Evolutionary conservation across 225 moss, liverwort and hornwort genomes (phyloP), one percentile per base, ranked within the genome.

Genomic region (Thuidium tamariscinum): DNA sequence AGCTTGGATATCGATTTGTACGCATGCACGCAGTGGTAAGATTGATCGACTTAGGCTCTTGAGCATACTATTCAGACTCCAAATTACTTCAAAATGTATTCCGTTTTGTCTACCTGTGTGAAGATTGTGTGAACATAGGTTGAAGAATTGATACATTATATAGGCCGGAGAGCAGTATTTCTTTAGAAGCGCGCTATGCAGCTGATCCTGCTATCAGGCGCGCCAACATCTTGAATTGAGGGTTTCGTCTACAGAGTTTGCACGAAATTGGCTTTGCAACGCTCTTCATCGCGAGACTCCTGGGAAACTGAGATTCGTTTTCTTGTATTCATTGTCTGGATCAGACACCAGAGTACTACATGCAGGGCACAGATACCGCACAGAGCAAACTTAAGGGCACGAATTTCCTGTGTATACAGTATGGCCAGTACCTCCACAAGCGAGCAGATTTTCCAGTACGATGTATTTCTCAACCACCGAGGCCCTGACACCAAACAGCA

Each of bases 381-480:
- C 6, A 34, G 80, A 64, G 46, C 25, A 26, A 49, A 17, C n/a
- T 36, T 7, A 5, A 25, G 26, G 5, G 11, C 5, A 65, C 5
- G 5, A 7, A n/a, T n/a, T n/a, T n/a, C n/a, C n/a, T 6, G 16
- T 37, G 10, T 10, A 11, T 1, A 36, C 1, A n/a, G n/a, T n/a
- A 83, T 83, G 83, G 59, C 74, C 8, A 32, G 18, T 25, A 22
- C 41, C 41, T 59, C 56, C 59, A 39, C 56, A 5, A 18, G 59
- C 59, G 25, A 59, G 25, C 59, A 25, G 11, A 59, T 59, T 59
- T 59, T 59, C 59, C 25, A 59, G 59, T 9, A 25, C 59, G 25
- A 59, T 59, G 59, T 59, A 9, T 59, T 59, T 59, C 25, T 59
- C 59, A 59, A 59, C 59, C 59, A 59, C 25, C 25, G 25, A 59